Percentiles rank a stretch among this genome's conserved stretches.
These are phyloP conservation scores for Vicia faba DNA, from an alignment of 306 rosid species.

Conservation along the genomic window DNA sequence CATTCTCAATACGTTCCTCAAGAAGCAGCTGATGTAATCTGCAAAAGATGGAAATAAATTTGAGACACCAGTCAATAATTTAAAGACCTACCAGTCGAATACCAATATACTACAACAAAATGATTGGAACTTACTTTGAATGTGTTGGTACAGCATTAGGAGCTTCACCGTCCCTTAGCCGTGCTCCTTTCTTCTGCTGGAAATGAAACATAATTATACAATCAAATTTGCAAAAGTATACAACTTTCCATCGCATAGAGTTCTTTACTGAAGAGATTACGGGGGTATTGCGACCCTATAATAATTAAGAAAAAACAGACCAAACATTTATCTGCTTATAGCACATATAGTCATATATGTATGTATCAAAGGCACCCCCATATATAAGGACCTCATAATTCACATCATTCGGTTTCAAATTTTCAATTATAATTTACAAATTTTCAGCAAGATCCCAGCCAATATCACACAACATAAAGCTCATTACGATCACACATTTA, in stretches of 20 bases:
- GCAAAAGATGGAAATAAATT: constrained; percentile 40
- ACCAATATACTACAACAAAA: constrained; percentile 38
- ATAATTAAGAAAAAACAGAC: constrained; percentile 34
- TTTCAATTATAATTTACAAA: constrained; percentile 28
- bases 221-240: constrained; percentile 23
- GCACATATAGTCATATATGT: constrained; percentile 20
- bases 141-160: constrained; percentile 70
- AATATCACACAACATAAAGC: constrained; percentile 23
- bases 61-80: constrained; percentile 43
- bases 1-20: constrained; percentile 88
- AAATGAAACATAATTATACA: constrained; percentile 39
- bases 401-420: too few relatives aligned
- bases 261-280: not conserved
- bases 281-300: not conserved
- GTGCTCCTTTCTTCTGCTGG: constrained; percentile 78
- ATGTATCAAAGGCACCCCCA: too few relatives aligned
- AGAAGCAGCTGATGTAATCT: constrained; percentile 92
- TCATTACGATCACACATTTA: constrained; percentile 6
- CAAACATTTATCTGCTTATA: constrained; percentile 35
- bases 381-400: too few relatives aligned
- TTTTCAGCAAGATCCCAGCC: constrained; percentile 24
- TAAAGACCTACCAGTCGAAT: constrained; percentile 28
- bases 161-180: constrained; percentile 78
- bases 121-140: constrained; percentile 68
- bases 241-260: constrained; percentile 16